phyloP scores from a whole-genome alignment of 1,284 basidiomycete genomes.

The Anthracocystis walkeri region DNA sequence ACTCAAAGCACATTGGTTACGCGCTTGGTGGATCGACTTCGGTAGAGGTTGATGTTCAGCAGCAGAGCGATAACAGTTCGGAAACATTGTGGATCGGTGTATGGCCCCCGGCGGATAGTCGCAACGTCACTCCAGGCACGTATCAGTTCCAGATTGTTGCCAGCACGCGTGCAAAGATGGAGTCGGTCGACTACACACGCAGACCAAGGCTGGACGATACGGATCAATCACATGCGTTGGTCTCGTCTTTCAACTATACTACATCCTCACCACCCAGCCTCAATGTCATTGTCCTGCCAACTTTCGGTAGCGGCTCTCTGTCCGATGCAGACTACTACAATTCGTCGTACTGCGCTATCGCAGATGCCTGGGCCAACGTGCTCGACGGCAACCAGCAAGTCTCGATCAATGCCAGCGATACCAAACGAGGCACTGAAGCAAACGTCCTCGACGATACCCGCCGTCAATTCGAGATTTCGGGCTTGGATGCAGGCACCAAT shows the following conservation, averaged over 20 bases:
- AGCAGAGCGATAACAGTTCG: conserved; percentile 39
- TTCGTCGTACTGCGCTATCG: conserved; percentile 68
- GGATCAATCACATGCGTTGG: conserved; percentile 62
- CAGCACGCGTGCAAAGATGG: conserved; percentile 48
- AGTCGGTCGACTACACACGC: conserved; percentile 43
- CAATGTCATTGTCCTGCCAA: conserved; percentile 61
- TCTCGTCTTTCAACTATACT: conserved; percentile 67
- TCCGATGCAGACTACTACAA: conserved; percentile 60
- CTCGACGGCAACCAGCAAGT: conserved; percentile 15
- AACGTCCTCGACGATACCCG: conserved; percentile 45
- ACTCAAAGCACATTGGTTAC: conserved; percentile 33
- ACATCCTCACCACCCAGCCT: conserved; percentile 52
- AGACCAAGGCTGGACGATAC: conserved; percentile 65
- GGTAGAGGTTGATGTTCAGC: conserved; percentile 37
- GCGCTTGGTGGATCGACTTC: conserved; percentile 61
- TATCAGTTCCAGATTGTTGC: conserved; percentile 53
- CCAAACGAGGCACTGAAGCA: conserved; percentile 47
- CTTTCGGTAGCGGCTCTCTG: conserved; percentile 49
- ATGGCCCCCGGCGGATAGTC: conserved; percentile 57
- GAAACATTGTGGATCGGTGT: conserved; percentile 61
- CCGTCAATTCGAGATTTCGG: conserved; percentile 52
- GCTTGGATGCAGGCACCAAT: conserved; percentile 63
- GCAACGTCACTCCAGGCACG: conserved; percentile 38
- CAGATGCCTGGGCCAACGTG: conserved; percentile 43
- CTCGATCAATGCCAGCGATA: conserved; percentile 56